Evolutionary conservation across 2,329 filamentous ascomycete genomes (phyloP), one percentile per base, ranked within the genome.

Genomic region (Aureobasidium sp.): DNA sequence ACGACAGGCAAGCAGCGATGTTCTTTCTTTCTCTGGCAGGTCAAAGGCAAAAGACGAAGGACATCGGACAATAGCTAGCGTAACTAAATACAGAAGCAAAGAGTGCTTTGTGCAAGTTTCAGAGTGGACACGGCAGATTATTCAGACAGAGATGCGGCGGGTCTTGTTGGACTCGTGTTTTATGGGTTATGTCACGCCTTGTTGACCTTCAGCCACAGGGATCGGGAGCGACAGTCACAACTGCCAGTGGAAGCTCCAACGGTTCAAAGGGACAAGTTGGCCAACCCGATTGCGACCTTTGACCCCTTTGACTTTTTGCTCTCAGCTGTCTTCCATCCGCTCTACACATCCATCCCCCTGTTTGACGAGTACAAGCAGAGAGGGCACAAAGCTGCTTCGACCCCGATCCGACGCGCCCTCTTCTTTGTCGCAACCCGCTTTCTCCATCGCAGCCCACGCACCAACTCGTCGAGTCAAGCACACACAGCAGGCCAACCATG

Each of bases 371-470:
- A 29, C 51, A 31, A 29, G 14, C 14, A 29, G 51, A n/a, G 51
- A 31, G 25, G 51, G 51, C 51, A 55, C 51, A 55, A 42, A 29
- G 51, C 37, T 55, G 51, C 37, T 22, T 42, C 36, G n/a, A 37
- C 20, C 14, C 11, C 37, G 9, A 41, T 27, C 51, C 51, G 51
- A 42, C 37, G 22, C 37, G n/a, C 20, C 22, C 37, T 42, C 47
- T 55, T 56, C 37, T 56, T 44, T 56, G 52, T 56, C 52, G 37
- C 52, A 44, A 20, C 52, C 52, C 52, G 52, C 52, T 44, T 56
- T 56, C 52, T 42, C 36, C 36, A 45, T 25, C 53, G 9, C 36
- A 53, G 15, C 29, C 34, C 36, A 36, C 48, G 48, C 34, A 56
- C 7, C 17, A 49, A 25, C 27, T n/a, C 39, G 37, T 56, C 53